These are phyloP conservation scores for Cercospora brassicicola DNA, from an alignment of 2,329 filamentous ascomycete genomes.

Conservation along the genomic window DNA sequence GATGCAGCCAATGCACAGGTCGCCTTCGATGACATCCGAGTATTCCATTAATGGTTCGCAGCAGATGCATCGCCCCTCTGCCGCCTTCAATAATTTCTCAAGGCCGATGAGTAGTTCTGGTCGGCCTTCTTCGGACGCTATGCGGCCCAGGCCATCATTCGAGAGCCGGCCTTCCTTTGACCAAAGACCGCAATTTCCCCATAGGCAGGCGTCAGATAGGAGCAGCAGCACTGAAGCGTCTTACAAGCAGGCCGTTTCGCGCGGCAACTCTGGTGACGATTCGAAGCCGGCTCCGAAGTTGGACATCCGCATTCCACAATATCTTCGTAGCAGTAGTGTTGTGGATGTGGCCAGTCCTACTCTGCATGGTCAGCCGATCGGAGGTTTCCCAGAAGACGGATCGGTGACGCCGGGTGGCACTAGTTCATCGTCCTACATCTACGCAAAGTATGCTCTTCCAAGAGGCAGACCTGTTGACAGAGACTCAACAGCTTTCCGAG, in stretches of 20 bases:
- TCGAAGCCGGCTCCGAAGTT: slow-evolving; percentile 8
- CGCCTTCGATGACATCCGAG: slow-evolving; percentile 82
- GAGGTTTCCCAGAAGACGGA: slow-evolving; percentile 1
- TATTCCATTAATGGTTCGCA: slow-evolving; percentile 61
- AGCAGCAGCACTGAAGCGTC: slow-evolving; percentile 32
- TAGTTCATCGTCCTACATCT: slow-evolving; percentile 70
- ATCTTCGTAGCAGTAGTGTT: neutral
- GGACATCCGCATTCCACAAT: neutral
- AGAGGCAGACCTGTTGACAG: slow-evolving; percentile 77
- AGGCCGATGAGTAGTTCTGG: slow-evolving; percentile 75
- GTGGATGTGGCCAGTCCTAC: slow-evolving; percentile 18
- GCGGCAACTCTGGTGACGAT: slow-evolving; percentile 44
- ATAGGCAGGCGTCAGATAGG: slow-evolving; percentile 30
- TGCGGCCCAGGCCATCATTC: slow-evolving; percentile 38
- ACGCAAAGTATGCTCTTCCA: slow-evolving; percentile 80
- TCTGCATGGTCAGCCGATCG: slow-evolving; percentile 10
- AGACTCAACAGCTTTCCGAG: slow-evolving; percentile 60
- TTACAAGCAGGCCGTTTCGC: slow-evolving; percentile 30
- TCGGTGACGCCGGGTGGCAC: slow-evolving; percentile 19
- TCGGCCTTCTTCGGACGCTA: slow-evolving; percentile 40
- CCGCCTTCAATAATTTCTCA: slow-evolving; percentile 72
- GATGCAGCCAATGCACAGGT: slow-evolving; percentile 65
- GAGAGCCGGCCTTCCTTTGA: slow-evolving; percentile 37
- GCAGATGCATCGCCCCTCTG: slow-evolving; percentile 20
- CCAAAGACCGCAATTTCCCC: slow-evolving; percentile 25